These are phyloP conservation scores for Sporothrix inflata DNA, from an alignment of 2,329 filamentous ascomycete genomes.

Conservation along the genomic window DNA sequence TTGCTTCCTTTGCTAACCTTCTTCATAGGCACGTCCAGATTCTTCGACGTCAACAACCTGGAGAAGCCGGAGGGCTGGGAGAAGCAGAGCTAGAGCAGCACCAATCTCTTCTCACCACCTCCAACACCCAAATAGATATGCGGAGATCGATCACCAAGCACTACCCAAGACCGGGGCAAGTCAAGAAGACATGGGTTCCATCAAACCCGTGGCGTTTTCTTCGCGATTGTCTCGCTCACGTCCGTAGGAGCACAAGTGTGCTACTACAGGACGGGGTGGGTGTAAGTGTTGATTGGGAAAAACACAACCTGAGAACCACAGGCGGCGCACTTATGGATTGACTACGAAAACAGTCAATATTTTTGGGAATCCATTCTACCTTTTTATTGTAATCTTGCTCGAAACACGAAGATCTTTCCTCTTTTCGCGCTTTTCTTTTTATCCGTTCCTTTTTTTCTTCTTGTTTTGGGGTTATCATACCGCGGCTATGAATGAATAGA, in stretches of 20 bases:
- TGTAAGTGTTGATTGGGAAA: conserved; percentile 13
- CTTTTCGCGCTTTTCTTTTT: neutral
- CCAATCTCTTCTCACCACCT: neutral
- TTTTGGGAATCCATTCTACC: conserved; percentile 7
- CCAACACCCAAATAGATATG: neutral
- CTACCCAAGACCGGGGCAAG: neutral
- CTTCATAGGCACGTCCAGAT: conserved; percentile 74
- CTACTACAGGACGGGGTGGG: neutral
- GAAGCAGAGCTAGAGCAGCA: conserved; percentile 58
- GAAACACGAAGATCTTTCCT: neutral
- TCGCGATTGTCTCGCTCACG: no score
- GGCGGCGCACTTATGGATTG: conserved; percentile 25
- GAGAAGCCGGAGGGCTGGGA: conserved; percentile 86
- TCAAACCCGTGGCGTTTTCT: neutral
- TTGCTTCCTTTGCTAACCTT: neutral
- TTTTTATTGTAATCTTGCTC: conserved; percentile 2
- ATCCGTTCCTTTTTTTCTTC: neutral
- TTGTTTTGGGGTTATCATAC: neutral
- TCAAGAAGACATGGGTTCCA: neutral
- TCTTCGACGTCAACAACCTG: conserved; percentile 79
- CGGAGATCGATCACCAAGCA: neutral
- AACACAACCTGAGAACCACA: conserved; percentile 21
- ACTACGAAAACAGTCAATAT: neutral
- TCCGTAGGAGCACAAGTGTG: conserved; percentile 1
- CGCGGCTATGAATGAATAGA: neutral